These are phyloP conservation scores for Ephemerocybe angulata DNA, from an alignment of 768 basidiomycete species.

Conservation along the genomic window DNA sequence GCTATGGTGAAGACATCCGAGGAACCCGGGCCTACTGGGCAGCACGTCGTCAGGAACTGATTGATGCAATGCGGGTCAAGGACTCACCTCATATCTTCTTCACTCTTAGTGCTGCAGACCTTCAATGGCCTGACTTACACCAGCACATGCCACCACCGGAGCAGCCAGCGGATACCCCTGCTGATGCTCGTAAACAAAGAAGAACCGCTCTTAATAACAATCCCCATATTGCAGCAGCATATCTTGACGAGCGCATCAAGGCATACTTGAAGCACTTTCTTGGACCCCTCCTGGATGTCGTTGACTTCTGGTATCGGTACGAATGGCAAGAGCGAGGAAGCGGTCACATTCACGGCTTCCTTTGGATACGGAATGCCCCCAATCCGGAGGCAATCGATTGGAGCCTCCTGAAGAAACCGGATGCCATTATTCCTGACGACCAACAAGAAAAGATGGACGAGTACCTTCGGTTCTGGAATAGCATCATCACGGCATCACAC, in stretches of 20 bases:
- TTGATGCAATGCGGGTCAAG: slow-evolving; percentile 11
- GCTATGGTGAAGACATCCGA: slow-evolving; percentile 15
- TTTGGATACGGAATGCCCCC: slow-evolving; percentile 24
- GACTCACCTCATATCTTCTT: slow-evolving; percentile 24
- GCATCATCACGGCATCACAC: slow-evolving; percentile 17
- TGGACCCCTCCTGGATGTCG: neutral
- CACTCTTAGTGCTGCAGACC: slow-evolving; percentile 24
- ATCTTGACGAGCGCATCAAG: slow-evolving; percentile 14
- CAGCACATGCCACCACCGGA: slow-evolving; percentile 25
- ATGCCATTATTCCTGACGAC: slow-evolving; percentile 14
- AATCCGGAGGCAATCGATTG: slow-evolving; percentile 15
- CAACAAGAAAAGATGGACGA: slow-evolving; percentile 6
- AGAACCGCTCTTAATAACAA: slow-evolving; percentile 20
- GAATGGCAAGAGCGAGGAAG: slow-evolving; percentile 12
- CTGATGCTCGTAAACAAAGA: slow-evolving; percentile 8
- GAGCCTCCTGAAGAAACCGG: neutral
- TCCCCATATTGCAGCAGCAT: slow-evolving; percentile 21
- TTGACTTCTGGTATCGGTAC: neutral
- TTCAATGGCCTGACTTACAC: slow-evolving; percentile 30
- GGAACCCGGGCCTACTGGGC: slow-evolving; percentile 24
- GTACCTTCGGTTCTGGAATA: neutral
- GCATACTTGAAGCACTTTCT: slow-evolving; percentile 17
- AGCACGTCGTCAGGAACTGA: slow-evolving; percentile 14
- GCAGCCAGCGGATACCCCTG: neutral
- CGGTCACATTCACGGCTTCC: slow-evolving; percentile 24